A percentile compares a stretch with the other conserved stretches of the same genome.
Conservation (phyloP, 2,329 filamentous ascomycete genomes). For the Paracoccidioides lutzii region DNA sequence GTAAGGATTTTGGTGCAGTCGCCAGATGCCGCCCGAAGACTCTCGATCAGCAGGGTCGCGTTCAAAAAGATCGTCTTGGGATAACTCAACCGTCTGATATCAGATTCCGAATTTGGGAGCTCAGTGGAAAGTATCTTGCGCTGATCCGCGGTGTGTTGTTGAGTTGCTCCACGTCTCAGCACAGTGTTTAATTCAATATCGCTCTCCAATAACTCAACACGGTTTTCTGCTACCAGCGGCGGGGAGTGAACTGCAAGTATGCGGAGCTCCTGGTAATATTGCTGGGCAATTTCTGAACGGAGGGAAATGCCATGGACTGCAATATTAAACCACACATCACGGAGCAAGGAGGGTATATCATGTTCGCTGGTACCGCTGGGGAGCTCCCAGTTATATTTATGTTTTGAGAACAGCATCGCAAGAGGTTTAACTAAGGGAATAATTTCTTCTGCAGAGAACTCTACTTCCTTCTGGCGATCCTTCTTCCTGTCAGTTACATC, state of each 20-base stretch:
- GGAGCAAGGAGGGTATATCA: conserved; percentile 60
- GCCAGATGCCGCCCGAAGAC: conserved; percentile 68
- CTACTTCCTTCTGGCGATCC: conserved; percentile 62
- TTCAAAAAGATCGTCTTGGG: conserved; percentile 86
- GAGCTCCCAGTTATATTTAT: conserved; percentile 13
- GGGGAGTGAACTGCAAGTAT: conserved; percentile 77
- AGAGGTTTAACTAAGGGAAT: conserved; percentile 74
- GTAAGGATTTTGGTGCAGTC: conserved; percentile 80
- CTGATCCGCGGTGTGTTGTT: conserved; percentile 57
- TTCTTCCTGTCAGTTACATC: conserved; percentile 65
- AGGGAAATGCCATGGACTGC: conserved; percentile 82
- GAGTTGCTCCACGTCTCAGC: conserved; percentile 70
- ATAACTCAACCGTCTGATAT: conserved; percentile 74
- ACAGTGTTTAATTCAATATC: conserved; percentile 96
- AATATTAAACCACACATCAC: conserved; percentile 97
- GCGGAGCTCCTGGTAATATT: conserved; percentile 63
- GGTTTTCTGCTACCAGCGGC: conserved; percentile 75
- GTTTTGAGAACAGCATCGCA: conserved; percentile 61
- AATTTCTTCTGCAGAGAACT: conserved; percentile 76
- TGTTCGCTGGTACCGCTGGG: conserved; percentile 24
- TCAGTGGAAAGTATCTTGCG: conserved; percentile 64
- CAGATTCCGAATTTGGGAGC: conserved; percentile 60
- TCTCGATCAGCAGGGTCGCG: conserved; percentile 79
- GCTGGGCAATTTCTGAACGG: conserved; percentile 58
- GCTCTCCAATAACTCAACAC: conserved; percentile 81